Base-by-base conservation (phyloP, 2,329 filamentous ascomycete genomes). In the Fusarium ambrosium region DNA sequence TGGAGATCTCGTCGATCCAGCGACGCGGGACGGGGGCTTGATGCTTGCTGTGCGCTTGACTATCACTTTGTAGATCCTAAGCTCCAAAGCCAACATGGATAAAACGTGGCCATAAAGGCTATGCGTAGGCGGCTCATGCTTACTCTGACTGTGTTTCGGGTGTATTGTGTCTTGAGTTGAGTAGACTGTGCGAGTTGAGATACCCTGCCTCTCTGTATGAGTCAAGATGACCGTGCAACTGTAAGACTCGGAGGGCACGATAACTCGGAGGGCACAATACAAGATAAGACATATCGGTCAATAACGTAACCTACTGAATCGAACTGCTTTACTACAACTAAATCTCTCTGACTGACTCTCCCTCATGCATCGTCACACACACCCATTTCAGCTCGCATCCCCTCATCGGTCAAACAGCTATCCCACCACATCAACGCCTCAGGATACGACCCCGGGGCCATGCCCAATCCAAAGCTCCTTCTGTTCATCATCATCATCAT, bases 241-340 rank as follows among this genome's bases (percentile, higher is more conserved):
- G 24, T 39, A 36, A 66, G 55, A 71, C 32, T 16, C 51, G 64
- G 36, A 67, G 24, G 62, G 60, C 56, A 59, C 55, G 27, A 29
- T 29, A 29, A 29, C 27, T 29, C 27, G 27, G 27, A 29, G 29
- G 29, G 29, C 29, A 11, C 10, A 18, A 62, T 27, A 69, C 64
- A 69, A 65, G 61, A 62, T 61, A 65, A 72, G 70, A 77, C 69
- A 69, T 71, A 70, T 79, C 71, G 73, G 77, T 75, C 72, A 71
- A 79, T 78, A 79, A 78, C 71, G 70, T 79, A 79, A 75, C 73
- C 75, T 79, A 78, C 76, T 79, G 76, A 77, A 77, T 72, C 76
- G 77, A 79, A 77, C 73, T 79, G 77, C 75, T 79, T 77, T 73
- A 65, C 71, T 73, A 65, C 71, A 79, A 73, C 76, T 74, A 74